Base-by-base conservation (phyloP, 2,329 filamentous ascomycete species). In the Didymella arachidicola region DNA sequence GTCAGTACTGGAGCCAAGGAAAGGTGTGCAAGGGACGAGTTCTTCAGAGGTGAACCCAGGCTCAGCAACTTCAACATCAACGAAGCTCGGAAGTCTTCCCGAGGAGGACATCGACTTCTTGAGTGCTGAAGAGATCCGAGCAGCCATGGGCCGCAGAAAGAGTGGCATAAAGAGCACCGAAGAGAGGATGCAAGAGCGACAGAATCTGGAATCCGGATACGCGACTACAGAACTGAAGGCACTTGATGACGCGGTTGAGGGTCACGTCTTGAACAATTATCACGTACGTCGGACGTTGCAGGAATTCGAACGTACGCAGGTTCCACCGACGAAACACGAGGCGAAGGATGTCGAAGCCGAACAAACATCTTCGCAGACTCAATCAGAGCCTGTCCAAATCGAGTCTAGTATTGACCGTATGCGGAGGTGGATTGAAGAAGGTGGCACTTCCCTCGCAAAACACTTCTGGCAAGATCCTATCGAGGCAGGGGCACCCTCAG, bases 101-200 rank as follows among this genome's bases (percentile, higher is more conserved):
- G 61, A 74, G 42, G 68, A 78, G 41, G 78, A 80, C 52, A 65
- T 80, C 18, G 79, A 82, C 46, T 67, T 74, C 7, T 65, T 82
- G 27, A 80, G 72, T 46, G 77, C 79, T 4, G 72, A 71, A 12
- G 71, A 77, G 22, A 74, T 81, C n/a, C 75, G 79, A 26, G 78
- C 79, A 29, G 72, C 73, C 16, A 80, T 81, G 72, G 76, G 77
- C n/a, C 52, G 51, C 14, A 75, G 63, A 29, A 64, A 57, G 18
- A 47, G 25, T 12, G 59, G 57, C 19, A 32, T 59, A 7, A 46
- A 51, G 8, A 50, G 43, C n/a, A 51, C 52, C 29, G 64, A 67
- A 22, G 65, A 64, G 32, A 60, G 34, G 30, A 60, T 52, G 61
- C 58, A 45, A 39, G 53, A 63, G 1, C 67, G 66, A 45, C 62